Evolutionary conservation across 1,139 yeast species (phyloP).

Genomic region (Petasospora rhodanensis): DNA sequence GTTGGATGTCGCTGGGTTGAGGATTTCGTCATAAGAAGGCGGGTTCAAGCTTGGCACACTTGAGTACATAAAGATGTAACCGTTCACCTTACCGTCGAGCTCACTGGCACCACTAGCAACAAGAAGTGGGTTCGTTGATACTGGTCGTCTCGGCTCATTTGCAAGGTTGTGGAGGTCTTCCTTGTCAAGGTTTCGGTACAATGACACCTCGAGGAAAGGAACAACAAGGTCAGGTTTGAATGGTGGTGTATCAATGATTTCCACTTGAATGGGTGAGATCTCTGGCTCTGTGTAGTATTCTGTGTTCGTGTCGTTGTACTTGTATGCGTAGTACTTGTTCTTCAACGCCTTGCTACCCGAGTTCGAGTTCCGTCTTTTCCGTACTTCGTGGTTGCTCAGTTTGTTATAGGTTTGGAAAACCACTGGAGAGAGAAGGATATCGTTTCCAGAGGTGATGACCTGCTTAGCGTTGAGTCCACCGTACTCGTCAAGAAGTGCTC

Average conservation of each 20-base stretch:
- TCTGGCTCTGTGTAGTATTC: constrained; percentile 38
- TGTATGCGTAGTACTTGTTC: constrained; percentile 22
- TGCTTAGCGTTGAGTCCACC: constrained; percentile 30
- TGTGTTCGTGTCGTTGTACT: constrained; percentile 19
- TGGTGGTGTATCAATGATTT: constrained; percentile 69
- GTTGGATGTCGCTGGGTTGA: constrained; percentile 12
- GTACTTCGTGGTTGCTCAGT: constrained; percentile 16
- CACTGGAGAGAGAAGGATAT: constrained; percentile 30
- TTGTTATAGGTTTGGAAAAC: constrained; percentile 32
- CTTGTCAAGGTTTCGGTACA: constrained; percentile 56
- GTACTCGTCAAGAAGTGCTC: constrained; percentile 47
- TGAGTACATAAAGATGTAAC: constrained; percentile 63
- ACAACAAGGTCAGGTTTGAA: constrained; percentile 60
- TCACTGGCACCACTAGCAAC: constrained; percentile 80
- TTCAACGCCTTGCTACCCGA: constrained; percentile 14
- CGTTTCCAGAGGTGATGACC: constrained; percentile 22
- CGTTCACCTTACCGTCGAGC: constrained; percentile 67
- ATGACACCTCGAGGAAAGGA: constrained; percentile 69
- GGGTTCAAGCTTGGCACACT: constrained; percentile 47
- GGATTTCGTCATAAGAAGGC: constrained; percentile 24
- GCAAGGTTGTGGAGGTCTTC: constrained; percentile 59
- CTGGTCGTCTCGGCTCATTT: constrained; percentile 60
- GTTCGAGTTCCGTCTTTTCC: constrained; percentile 15
- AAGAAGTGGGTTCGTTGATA: constrained; percentile 59
- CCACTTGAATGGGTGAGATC: constrained; percentile 57